Conservation (phyloP, 139 green algal genomes). For the Limnomonas spitsbergensis region DNA sequence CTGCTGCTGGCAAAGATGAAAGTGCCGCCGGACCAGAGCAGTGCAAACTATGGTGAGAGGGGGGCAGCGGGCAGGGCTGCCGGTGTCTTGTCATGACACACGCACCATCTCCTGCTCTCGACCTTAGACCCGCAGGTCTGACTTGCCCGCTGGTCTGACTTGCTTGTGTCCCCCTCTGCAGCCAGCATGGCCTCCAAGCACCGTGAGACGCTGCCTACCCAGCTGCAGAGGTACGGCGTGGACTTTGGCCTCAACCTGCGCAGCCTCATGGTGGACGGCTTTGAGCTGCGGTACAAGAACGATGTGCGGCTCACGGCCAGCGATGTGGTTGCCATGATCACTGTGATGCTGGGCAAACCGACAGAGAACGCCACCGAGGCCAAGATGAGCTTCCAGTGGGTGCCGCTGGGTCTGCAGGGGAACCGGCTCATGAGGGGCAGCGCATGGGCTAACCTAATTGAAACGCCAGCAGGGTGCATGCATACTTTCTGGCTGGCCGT, state of each 20-base stretch:
- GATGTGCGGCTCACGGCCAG: neutral
- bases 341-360: neutral
- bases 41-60: neutral
- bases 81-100: no score
- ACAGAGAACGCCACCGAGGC: neutral
- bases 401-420: no score
- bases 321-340: conserved; percentile 1
- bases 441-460: no score
- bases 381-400: neutral
- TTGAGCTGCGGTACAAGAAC: conserved; percentile 14
- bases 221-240: neutral
- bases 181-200: neutral
- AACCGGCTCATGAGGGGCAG: no score
- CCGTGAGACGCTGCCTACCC: neutral
- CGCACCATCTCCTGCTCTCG: no score
- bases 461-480: no score
- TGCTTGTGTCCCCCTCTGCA: no score
- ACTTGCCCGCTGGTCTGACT: no score
- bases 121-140: no score
- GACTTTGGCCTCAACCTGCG: conserved; percentile 9
- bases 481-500: no score
- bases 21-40: neutral
- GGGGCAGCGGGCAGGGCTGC: no score
- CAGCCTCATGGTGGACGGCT: conserved; percentile 3
- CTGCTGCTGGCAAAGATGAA: conserved; percentile 14